phyloP scores from a whole-genome alignment of 148 eudicot species.

The Fagopyrum tataricum region DNA sequence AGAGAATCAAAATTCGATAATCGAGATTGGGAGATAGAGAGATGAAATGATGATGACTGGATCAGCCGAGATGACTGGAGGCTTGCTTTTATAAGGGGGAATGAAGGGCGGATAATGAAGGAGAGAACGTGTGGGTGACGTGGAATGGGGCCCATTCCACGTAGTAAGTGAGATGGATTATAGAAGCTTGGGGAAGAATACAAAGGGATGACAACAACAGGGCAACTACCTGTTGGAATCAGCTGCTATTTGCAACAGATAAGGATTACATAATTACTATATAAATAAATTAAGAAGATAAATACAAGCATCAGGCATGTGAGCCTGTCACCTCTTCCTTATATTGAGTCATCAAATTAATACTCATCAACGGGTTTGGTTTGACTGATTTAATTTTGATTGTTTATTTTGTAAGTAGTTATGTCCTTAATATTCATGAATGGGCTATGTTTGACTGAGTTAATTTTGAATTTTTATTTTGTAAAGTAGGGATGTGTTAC shows the following conservation, averaged over 20 bases:
- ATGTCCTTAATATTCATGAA: neutral
- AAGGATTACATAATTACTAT: neutral
- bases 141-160: slow-evolving; percentile 11
- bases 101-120: slow-evolving; percentile 2
- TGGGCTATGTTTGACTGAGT: no score
- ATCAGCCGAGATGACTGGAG: neutral
- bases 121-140: slow-evolving; percentile 4
- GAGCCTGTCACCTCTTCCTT: neutral
- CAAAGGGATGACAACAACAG: neutral
- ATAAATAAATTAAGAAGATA: neutral
- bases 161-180: neutral
- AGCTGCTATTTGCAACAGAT: neutral
- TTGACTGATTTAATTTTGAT: no score
- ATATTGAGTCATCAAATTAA: neutral
- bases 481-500: no score
- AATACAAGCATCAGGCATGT: neutral
- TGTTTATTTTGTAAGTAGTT: no score
- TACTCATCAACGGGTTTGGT: no score
- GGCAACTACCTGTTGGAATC: neutral
- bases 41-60: neutral
- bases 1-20: neutral
- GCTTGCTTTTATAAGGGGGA: neutral
- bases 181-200: neutral
- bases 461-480: no score
- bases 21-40: neutral